Evolutionary conservation across 139 green algal genomes (phyloP), one percentile per base, ranked within the genome.

Genomic region (Coccomyxa sp.): DNA sequence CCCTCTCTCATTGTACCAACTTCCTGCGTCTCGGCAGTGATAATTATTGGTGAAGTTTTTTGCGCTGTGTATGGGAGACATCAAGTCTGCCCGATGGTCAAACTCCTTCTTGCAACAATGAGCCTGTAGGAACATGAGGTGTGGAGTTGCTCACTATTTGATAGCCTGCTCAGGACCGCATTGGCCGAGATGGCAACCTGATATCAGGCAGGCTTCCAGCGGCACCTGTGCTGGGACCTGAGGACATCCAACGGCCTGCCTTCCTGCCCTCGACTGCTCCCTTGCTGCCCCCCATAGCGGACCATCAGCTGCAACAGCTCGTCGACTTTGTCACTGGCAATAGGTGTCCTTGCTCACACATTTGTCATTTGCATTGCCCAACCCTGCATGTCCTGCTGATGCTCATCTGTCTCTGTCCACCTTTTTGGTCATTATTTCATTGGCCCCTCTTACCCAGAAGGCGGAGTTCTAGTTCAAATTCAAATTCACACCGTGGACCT

Each of bases 251-350:
- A 23, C 21, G 71, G 12, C 71, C 27, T 18, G 1, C 71, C 25
- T 18, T n/a, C 1, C n/a, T 84, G 17, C 79, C 84, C 11, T 67
- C 51, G 18, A 84, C 80, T 59, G 84, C 84, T 4, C 84, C 84
- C 25, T 21, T 60, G 4, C 76, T 76, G 68, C 66, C 71, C 12
- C 84, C 84, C 16, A 84, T 87, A 17, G 67, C 51, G 14, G 59
- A 79, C 15, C 32, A 21, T 0, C 63, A 86, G 32, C 71, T 95
- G 21, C 81, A 92, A 4, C 23, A 82, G 28, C 84, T 95, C 14
- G 90, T 88, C 0, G 87, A 92, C 21, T 78, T 92, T 23, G 10
- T 91, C 9, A 74, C 81, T 15, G n/a, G 38, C 71, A 77, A n/a
- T 12, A 77, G 71, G 71, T 77, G 1, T 25, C 1, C 1, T 38